Base-by-base conservation (phyloP, 805 yeast genomes). In the Sungouiella blattae region DNA sequence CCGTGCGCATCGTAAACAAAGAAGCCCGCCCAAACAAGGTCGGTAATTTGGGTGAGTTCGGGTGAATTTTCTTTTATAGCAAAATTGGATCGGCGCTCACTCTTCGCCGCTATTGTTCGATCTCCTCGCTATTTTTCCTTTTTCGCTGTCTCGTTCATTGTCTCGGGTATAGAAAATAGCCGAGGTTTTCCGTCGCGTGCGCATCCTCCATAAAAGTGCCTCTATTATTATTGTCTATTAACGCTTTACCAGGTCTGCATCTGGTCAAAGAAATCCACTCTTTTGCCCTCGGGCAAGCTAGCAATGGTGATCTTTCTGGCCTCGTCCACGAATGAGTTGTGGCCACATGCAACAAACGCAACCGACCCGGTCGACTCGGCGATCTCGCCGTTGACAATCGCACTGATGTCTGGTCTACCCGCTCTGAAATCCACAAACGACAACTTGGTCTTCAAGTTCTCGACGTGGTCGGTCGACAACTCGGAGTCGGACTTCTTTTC, bases 181-280 rank as follows among this genome's bases (percentile, higher is more conserved):
- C n/a, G n/a, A n/a, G n/a, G n/a, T n/a, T n/a, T n/a, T n/a, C n/a
- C n/a, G n/a, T n/a, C n/a, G n/a, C n/a, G n/a, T n/a, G n/a, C n/a
- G n/a, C n/a, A n/a, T n/a, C n/a, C n/a, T n/a, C n/a, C n/a, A n/a
- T n/a, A n/a, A n/a, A n/a, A n/a, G n/a, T n/a, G n/a, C n/a, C n/a
- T n/a, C n/a, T n/a, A n/a, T n/a, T n/a, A 20, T 20, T 20, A 20
- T 9, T 20, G 22, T 20, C 9, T 20, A 9, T 9, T 4, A 11
- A 16, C 11, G 14, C 16, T 8, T 44, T 47, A 62, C 94, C 95
- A 85, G 11, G 73, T 67, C 60, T 83, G 87, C 32, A 82, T 69
- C 51, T 83, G 89, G 53, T 87, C 95, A 51, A 68, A 80, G 49
- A 79, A 79, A 41, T 82, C 89, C 13, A 84, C 73, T 28, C 84